These are phyloP conservation scores for Ceratobasidium sp. DNA, from an alignment of 1,284 basidiomycete species.

Conservation along the genomic window DNA sequence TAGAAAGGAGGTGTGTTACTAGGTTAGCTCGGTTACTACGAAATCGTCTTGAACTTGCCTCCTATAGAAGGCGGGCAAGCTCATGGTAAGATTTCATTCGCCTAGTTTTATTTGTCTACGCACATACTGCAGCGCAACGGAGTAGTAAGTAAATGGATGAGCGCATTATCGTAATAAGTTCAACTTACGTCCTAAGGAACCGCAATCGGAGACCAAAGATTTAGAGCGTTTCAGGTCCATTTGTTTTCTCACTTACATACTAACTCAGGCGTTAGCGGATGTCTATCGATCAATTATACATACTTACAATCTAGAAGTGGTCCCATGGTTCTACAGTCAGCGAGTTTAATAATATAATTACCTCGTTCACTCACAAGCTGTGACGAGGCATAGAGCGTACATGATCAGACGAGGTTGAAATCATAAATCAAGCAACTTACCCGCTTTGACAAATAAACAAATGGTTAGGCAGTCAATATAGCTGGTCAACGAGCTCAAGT, in stretches of 20 bases:
- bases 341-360: neutral
- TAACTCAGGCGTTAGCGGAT: neutral
- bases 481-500: neutral
- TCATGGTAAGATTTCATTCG: neutral
- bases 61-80: neutral
- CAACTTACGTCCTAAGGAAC: neutral
- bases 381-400: neutral
- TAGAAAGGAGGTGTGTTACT: neutral
- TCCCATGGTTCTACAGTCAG: neutral
- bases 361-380: neutral
- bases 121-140: too few relatives aligned
- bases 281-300: neutral
- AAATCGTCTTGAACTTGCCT: neutral
- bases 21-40: neutral
- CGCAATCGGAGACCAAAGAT: neutral
- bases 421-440: neutral
- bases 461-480: neutral
- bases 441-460: neutral
- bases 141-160: neutral
- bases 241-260: neutral
- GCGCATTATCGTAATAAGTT: neutral
- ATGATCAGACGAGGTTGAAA: neutral
- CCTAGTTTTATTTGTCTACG: too few relatives aligned
- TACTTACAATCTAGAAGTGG: neutral
- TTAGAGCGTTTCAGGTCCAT: neutral